Evolutionary conservation across 805 yeast species (phyloP).

Genomic region (Saturnispora ahearnii): DNA sequence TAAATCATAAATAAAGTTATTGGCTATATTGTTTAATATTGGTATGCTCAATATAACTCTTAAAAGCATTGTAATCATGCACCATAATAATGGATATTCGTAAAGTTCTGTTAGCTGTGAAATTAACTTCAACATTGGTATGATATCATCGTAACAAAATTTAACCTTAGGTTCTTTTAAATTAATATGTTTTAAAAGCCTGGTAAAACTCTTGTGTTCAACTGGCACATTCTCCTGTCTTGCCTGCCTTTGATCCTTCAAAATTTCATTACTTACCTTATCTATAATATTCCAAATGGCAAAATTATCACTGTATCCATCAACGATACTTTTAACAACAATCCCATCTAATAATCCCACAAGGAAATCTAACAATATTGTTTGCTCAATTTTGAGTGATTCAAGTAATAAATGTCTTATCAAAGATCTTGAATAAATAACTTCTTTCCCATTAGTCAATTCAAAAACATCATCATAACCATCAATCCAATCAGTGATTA

Average conservation of each 20-base stretch:
- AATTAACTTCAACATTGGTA: conserved; percentile 6
- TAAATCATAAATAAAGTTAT: conserved; percentile 15
- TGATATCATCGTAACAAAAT: conserved; percentile 8
- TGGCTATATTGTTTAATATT: conserved; percentile 7
- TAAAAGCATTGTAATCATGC: conserved; percentile 4
- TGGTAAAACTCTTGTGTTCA: not conserved
- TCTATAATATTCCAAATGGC: conserved; percentile 38
- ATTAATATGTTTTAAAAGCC: not conserved
- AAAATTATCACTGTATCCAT: conserved; percentile 43
- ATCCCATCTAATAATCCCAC: conserved; percentile 35
- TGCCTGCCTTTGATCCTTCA: not conserved
- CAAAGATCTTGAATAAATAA: not conserved
- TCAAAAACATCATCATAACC: not conserved
- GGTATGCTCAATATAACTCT: conserved; percentile 1
- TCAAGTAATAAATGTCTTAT: not conserved
- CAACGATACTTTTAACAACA: conserved; percentile 32
- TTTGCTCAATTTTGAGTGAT: not conserved
- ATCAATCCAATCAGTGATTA: conserved; percentile 1
- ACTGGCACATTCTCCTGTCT: not conserved
- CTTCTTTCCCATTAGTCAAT: not conserved
- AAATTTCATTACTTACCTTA: conserved; percentile 11
- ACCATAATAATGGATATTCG: conserved; percentile 7
- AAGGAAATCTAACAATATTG: conserved; percentile 31
- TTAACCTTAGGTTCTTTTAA: not conserved
- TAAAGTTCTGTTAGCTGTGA: not conserved